Evolutionary conservation across 257 asterid species (phyloP).

Genomic region (Scutellaria barbata): DNA sequence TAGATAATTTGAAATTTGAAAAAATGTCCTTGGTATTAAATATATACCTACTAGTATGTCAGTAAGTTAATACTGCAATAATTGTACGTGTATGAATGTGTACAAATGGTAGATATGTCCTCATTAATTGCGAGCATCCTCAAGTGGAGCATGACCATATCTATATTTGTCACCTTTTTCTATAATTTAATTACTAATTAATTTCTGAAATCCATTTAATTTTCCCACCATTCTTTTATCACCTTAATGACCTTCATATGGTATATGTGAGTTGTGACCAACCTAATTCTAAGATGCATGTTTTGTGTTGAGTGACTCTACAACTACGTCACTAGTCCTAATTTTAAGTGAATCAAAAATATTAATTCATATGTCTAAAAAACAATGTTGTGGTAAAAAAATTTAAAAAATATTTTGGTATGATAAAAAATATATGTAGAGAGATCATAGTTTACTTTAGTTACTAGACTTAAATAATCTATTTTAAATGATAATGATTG

Average conservation of each 20-base stretch:
- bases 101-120: slow-evolving; percentile 46
- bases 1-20: slow-evolving; percentile 27
- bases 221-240: slow-evolving; percentile 29
- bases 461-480: too few species aligned
- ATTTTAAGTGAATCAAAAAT: background rate
- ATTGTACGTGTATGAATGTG: slow-evolving; percentile 44
- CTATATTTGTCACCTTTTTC: slow-evolving; percentile 25
- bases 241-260: slow-evolving; percentile 19
- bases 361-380: background rate
- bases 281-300: slow-evolving; percentile 7
- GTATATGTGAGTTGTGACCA: slow-evolving; percentile 29
- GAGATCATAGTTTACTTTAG: too few species aligned
- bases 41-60: slow-evolving; percentile 46
- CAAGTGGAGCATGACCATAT: slow-evolving; percentile 25
- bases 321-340: background rate
- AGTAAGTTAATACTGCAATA: slow-evolving; percentile 40
- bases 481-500: too few species aligned
- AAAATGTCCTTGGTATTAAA: slow-evolving; percentile 29
- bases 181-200: background rate
- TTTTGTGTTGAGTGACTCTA: background rate
- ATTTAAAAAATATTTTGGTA: too few species aligned
- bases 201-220: background rate
- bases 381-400: background rate
- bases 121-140: slow-evolving; percentile 39
- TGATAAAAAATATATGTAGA: too few species aligned